Evolutionary conservation across 108 stramenopile genomes (phyloP).

Genomic region (Nitzschia palea): DNA sequence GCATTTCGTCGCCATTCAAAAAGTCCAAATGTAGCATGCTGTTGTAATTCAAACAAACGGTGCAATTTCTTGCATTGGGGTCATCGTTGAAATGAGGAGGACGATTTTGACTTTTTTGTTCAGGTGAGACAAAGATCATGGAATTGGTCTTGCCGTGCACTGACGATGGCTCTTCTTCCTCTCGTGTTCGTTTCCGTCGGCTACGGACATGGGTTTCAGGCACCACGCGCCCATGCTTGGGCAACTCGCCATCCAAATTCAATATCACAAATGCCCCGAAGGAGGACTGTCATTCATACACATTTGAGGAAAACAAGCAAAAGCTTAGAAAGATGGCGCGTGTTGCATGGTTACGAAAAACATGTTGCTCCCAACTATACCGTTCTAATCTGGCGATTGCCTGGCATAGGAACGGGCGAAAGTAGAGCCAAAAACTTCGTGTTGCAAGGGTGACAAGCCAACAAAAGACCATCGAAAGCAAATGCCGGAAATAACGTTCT

Average conservation of each 20-base stretch:
- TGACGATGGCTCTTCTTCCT: conserved; percentile 9
- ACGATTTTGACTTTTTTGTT: background rate
- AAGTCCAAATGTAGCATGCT: conserved; percentile 76
- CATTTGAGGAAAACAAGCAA: too few species aligned
- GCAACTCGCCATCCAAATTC: conserved; percentile 56
- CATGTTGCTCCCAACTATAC: conserved; percentile 55
- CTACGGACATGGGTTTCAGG: conserved; percentile 64
- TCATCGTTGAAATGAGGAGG: conserved; percentile 4
- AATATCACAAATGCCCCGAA: conserved; percentile 74
- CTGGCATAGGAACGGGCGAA: conserved; percentile 43
- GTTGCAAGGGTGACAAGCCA: conserved; percentile 67
- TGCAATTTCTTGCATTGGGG: conserved; percentile 42
- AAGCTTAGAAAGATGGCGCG: too few species aligned
- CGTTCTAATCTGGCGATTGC: conserved; percentile 19
- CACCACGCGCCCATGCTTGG: conserved; percentile 51
- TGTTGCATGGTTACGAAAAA: conserved; percentile 5
- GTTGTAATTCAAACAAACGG: conserved; percentile 75
- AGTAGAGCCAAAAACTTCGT: conserved; percentile 22
- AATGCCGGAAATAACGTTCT: conserved; percentile 41
- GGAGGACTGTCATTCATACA: conserved; percentile 75
- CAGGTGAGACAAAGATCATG: conserved; percentile 5
- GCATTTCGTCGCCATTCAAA: conserved; percentile 67
- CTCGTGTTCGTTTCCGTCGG: conserved; percentile 18
- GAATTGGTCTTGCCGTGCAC: background rate
- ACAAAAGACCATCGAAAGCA: conserved; percentile 26